Evolutionary conservation across 164 flowering plant genomes (phyloP), one percentile per base, ranked within the genome.

Genomic region (Brasenia schreberi): DNA sequence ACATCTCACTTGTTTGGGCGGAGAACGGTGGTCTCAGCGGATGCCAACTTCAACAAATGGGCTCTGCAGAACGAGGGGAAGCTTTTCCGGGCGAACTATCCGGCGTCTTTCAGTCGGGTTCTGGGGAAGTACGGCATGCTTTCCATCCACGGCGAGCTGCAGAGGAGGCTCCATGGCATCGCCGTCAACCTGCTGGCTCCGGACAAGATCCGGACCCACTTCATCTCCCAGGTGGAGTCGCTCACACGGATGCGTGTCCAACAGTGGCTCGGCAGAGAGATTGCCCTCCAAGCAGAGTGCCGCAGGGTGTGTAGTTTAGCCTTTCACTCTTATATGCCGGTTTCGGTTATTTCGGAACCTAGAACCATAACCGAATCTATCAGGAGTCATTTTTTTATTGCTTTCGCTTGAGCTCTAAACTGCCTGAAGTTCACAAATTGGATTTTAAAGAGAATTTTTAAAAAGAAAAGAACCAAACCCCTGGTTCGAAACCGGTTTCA

Each of bases 21-120:
- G 63, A 12, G 27, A n/a, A 18, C 63, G 7, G 27, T 61, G 10
- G 10, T 61, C 63, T 61, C 63, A 10, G 63, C 33, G 9, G 63
- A 61, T 61, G 27, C 63, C 63, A 23, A 61, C 19, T 61, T 61
- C 63, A 61, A 61, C 33, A 61, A 61, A 61, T 61, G 63, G 63
- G 63, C 18, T 61, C 19, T 61, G 0, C 63, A 61, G 33, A 61
- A 61, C 63, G 63, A 61, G 18, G 63, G 63, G 27, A 61, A 61
- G 33, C 33, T 61, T 2, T 61, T 61, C 23, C 12, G 33, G 33
- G 63, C 63, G n/a, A 61, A 18, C n/a, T 61, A 4, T 27, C 19
- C 63, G 4, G 18, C 7, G 33, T 7, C 23, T 18, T 61, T 61
- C 33, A 61, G 63, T 10, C 10, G 18, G 63, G 63, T 23, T 18